Base-by-base conservation (phyloP, 2,329 filamentous ascomycete species). In the Aspergillus niger region DNA sequence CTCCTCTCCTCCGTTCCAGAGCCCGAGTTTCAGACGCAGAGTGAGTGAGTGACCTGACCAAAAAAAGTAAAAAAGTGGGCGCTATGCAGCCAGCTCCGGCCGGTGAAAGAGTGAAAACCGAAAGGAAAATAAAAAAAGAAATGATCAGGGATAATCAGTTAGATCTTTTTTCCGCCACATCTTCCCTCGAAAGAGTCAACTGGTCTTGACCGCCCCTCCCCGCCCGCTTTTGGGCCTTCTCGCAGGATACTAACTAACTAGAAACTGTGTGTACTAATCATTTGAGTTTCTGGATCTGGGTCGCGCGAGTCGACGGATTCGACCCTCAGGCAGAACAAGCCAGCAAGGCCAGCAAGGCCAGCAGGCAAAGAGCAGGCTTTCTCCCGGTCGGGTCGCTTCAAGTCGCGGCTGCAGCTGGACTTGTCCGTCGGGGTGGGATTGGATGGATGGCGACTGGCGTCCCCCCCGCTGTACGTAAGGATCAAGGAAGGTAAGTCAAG, bases 211-310 rank as follows among this genome's bases (percentile, higher is more conserved):
- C 60, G 60, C 55, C 57, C 32, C 11, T 36, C 32, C 62, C 62
- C 55, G 51, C 60, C 57, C 52, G 54, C 47, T 60, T 58, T 66
- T 65, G 61, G 63, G 65, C 61, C 63, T 62, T 65, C 63, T 56
- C 65, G 61, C 63, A 66, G 62, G 50, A 49, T 57, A 36, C 32
- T 36, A 36, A 32, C 30, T 13, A 32, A 36, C 32, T 36, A 36
- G 5, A 13, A 36, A 36, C 32, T 36, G 32, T 36, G 32, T 36
- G 10, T 36, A 36, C 32, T 36, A 36, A 36, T 36, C 32, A 15
- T 36, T 36, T 36, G 32, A 36, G 32, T 13, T 39, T 49, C 57
- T 54, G 53, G 39, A 30, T 43, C 39, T 58, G 39, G 48, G 41
- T 50, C 39, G 53, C 17, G 36, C 17, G 36, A 28, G 41, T 54